Base-by-base conservation (phyloP, 1,284 basidiomycete genomes). In the Rhizoctonia solani region DNA sequence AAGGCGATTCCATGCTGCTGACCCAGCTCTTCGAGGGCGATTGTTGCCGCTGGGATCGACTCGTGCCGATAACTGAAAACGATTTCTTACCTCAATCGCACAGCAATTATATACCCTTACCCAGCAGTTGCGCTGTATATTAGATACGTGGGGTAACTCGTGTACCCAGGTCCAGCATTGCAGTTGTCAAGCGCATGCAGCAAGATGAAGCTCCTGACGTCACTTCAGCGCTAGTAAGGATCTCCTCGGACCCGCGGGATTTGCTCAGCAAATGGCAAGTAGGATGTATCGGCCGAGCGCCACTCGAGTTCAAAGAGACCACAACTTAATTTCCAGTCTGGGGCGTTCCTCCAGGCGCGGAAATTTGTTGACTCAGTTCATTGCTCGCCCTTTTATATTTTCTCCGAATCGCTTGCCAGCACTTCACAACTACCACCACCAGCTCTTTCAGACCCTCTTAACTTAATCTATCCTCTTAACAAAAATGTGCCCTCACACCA, bases 11-110 rank as follows among this genome's bases (percentile, higher is more conserved):
- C 77, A 72, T 81, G 79, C 14, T 74, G 69, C 6, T 77, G 70
- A 46, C 83, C 81, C 4, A 83, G 77, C 0, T 76, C 71, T 25
- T 79, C 75, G 52, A 92, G 80, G 0, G 86, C 85, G 44, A 81
- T 75, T 39, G 86, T 83, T 23, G 87, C 86, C 1, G 84, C 86
- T 0, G 89, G 89, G 68, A 93, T 92, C 1, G 87, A 89, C 72
- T 90, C 89, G 76, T 93, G 90, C 56, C 88, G 79, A 72, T 81
- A 87, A 16, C 79, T 66, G 74, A 54, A 23, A 23, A 21, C 23
- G 6, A 21, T 11, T 3, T 21, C n/a, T 4, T 23, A 11, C 11
- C 5, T 25, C 6, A 23, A 21, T 25, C n/a, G 5, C 21, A 25
- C 14, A 19, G 32, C 11, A 34, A 34, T 21, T 32, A 8, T 6